phyloP scores from a whole-genome alignment of 2,329 filamentous ascomycete genomes.

The Diaporthe destruens region DNA sequence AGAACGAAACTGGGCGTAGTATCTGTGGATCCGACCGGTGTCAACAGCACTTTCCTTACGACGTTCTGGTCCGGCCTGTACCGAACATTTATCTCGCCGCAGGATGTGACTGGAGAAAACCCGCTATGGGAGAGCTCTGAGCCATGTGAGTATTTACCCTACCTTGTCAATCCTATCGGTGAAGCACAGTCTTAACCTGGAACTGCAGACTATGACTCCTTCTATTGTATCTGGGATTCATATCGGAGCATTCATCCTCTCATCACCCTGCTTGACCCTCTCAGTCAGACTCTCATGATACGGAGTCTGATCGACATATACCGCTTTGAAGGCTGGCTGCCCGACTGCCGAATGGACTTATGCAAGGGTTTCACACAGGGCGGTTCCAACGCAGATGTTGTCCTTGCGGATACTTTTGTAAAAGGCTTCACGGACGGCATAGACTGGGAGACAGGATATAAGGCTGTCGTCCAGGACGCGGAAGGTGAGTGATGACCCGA shows the following conservation, averaged over 20 bases:
- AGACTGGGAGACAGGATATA: constrained; percentile 74
- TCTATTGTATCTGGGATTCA: constrained; percentile 80
- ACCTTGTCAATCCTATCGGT: too few species aligned
- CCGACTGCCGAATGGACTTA: constrained; percentile 82
- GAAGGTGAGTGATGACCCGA: constrained; percentile 52
- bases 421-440: constrained; percentile 72
- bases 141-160: constrained; percentile 55
- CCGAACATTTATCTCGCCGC: constrained; percentile 76
- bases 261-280: constrained; percentile 74
- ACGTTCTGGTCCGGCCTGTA: constrained; percentile 69
- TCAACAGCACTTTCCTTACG: constrained; percentile 36
- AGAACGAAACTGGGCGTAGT: constrained; percentile 72
- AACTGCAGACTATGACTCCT: constrained; percentile 70
- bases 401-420: constrained; percentile 71
- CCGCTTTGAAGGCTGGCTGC: constrained; percentile 76
- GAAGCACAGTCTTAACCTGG: not conserved
- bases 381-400: constrained; percentile 77
- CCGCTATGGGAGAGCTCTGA: constrained; percentile 72
- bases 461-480: constrained; percentile 76
- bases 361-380: constrained; percentile 78
- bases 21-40: constrained; percentile 45
- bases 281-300: constrained; percentile 72
- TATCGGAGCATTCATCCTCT: constrained; percentile 76
- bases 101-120: constrained; percentile 81
- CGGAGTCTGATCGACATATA: constrained; percentile 80